phyloP scores from a whole-genome alignment of 345 rosid species.

The Brassica cretica region DNA sequence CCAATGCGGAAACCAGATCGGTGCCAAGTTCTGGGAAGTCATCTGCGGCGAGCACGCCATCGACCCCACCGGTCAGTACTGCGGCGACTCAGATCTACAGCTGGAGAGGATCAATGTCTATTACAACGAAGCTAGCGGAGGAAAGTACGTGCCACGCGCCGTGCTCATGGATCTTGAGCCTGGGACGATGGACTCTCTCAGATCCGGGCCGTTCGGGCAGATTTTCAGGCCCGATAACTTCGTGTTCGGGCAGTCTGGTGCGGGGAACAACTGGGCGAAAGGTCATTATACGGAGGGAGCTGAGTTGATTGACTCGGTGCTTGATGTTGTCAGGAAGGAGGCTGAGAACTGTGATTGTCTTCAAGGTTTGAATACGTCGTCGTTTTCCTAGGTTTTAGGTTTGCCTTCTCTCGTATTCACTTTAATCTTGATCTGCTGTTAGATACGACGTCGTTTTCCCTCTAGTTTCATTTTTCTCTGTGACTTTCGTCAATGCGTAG shows the following conservation, averaged over 20 bases:
- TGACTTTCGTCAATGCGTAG: neutral
- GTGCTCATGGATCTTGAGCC: constrained; percentile 6
- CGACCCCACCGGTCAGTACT: neutral
- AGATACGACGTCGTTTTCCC: neutral
- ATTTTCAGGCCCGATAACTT: neutral
- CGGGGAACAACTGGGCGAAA: neutral
- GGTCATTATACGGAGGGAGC: neutral
- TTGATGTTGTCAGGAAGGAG: neutral
- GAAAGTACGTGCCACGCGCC: neutral
- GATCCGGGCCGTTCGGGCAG: constrained; percentile 1
- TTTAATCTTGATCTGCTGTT: neutral
- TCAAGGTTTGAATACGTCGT: neutral
- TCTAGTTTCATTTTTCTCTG: neutral
- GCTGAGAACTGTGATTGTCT: constrained; percentile 4
- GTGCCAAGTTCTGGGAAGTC: neutral
- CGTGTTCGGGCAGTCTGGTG: neutral
- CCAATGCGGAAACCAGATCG: neutral
- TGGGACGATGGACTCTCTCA: neutral
- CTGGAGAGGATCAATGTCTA: neutral
- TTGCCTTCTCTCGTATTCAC: neutral
- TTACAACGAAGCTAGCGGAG: neutral
- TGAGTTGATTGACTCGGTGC: neutral
- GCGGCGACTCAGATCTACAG: neutral
- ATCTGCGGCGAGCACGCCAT: constrained; percentile 1
- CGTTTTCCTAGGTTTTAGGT: neutral